These are phyloP conservation scores for Pugionium dolabratum DNA, from an alignment of 345 rosid species.

Conservation along the genomic window DNA sequence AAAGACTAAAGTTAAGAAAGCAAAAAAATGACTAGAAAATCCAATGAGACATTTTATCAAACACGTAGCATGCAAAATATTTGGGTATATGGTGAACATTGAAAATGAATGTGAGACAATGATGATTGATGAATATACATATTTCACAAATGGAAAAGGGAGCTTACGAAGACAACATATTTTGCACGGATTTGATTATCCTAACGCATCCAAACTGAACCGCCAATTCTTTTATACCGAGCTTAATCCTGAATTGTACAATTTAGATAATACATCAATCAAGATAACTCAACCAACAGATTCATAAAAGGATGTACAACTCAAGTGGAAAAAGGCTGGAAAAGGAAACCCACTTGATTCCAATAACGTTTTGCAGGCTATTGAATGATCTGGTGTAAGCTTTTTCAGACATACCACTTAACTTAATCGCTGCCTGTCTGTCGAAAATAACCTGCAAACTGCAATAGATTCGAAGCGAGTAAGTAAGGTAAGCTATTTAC, in stretches of 20 bases:
- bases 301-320: neutral
- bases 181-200: slow-evolving; percentile 15
- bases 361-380: slow-evolving; percentile 16
- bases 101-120: neutral
- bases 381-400: slow-evolving; percentile 52
- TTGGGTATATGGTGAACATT: neutral
- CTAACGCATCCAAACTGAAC: slow-evolving; percentile 56
- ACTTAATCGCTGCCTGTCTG: slow-evolving; percentile 22
- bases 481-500: too few relatives aligned
- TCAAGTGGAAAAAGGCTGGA: neutral
- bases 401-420: slow-evolving; percentile 11
- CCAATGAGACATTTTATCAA: slow-evolving; percentile 14
- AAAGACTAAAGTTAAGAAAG: too few relatives aligned
- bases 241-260: slow-evolving; percentile 10
- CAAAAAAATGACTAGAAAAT: neutral
- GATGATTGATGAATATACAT: too few relatives aligned
- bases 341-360: slow-evolving; percentile 57
- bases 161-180: slow-evolving; percentile 20
- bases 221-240: slow-evolving; percentile 18
- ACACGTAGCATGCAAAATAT: neutral
- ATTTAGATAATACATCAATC: neutral
- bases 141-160: neutral
- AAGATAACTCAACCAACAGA: neutral
- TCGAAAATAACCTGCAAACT: slow-evolving; percentile 18
- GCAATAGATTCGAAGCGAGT: neutral